Base-by-base conservation (phyloP, 495 filamentous ascomycete genomes). In the Penicillium manginii region DNA sequence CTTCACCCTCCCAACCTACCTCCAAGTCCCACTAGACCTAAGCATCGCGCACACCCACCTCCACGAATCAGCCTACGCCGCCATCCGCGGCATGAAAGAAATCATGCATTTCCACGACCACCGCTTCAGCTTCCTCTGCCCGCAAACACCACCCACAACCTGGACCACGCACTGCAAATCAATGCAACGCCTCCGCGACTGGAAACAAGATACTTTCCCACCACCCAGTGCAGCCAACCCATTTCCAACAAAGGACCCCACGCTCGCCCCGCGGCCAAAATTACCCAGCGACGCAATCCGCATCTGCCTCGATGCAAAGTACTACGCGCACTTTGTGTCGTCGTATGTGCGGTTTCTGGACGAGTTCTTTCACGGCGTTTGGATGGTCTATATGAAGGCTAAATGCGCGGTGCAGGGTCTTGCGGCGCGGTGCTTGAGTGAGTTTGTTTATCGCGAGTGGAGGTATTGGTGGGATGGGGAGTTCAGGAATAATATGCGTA, bases 121-220 rank as follows among this genome's bases (percentile, higher is more conserved):
- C 14, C 63, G 69, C 17, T 70, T 57, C 57, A 39, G 45, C 32
- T 51, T 48, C 32, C 52, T 73, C 43, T 75, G 69, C 26, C 57
- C 63, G 23, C 9, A 9, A 6, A 18, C 32, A 2, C 6, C 32
- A 2, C 6, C 14, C 5, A 31, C 18, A 14, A 8, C 22, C 23
- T 56, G 45, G 52, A 9, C 43, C 17, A n/a, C 22, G 0, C 68
- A 73, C 29, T 14, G n/a, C 12, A 10, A 7, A 3, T 67, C 68
- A 22, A 51, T 76, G 22, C 18, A 57, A 0, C 66, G 60, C 5
- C 65, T 76, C 23, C 46, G 60, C 11, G 40, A 40, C 18, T 71
- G 70, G 70, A 32, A 48, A 12, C 46, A 55, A 35, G 52, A 65
- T 19, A 43, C 17, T 4, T 43, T 7, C 17, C 40, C 40, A 1